Conservation (phyloP, 768 basidiomycete genomes). For the Pleurotus eryngii region DNA sequence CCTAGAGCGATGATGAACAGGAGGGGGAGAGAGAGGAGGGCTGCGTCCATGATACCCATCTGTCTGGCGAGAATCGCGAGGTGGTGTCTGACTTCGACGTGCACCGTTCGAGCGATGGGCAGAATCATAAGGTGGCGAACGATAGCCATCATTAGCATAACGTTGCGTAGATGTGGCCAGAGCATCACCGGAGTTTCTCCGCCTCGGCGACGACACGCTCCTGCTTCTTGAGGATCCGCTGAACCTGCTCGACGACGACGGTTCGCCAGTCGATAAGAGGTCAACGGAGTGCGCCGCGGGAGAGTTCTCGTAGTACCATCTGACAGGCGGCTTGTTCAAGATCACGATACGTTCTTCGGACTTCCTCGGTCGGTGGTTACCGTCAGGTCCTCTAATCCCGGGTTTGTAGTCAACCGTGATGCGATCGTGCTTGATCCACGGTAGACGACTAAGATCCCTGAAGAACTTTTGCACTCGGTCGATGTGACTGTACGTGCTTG, state of each 20-base stretch:
- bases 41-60: not conserved
- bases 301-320: constrained; percentile 1
- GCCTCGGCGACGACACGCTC: not conserved
- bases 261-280: not conserved
- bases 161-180: not conserved
- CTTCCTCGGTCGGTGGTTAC: not conserved
- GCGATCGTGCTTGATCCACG: not conserved
- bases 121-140: not conserved
- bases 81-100: not conserved
- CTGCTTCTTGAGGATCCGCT: not conserved
- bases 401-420: constrained; percentile 1
- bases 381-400: not conserved
- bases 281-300: not conserved
- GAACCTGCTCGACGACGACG: not conserved
- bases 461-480: not conserved
- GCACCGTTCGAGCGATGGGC: not conserved
- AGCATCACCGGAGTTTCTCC: not conserved
- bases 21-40: not conserved
- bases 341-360: not conserved
- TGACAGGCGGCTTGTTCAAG: not conserved
- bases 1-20: not conserved
- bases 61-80: not conserved
- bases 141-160: not conserved
- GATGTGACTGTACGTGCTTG: not conserved
- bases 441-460: not conserved